Base-by-base conservation (phyloP, 140 eudicot genomes). In the Flaveria floridana region DNA sequence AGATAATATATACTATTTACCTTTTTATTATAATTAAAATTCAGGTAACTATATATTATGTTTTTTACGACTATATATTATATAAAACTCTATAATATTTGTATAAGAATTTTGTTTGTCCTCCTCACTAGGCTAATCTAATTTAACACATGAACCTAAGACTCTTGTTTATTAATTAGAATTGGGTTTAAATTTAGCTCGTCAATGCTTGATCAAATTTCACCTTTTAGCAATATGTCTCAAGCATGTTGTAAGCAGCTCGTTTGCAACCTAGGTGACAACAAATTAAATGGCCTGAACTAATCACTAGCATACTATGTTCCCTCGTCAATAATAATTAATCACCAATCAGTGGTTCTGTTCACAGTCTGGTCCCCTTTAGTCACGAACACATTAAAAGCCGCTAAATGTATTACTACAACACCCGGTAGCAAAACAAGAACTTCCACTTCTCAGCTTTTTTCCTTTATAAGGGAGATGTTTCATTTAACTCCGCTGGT, bases 291-390 rank as follows among this genome's bases (percentile, higher is more conserved):
- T 6, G 25, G 26, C 79, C 72, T 70, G 11, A 68, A 15, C 71
- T 74, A 80, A 47, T 50, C 52, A 18, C 59, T 69, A 20, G 6
- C 42, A 18, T 69, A n/a, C 13, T 73, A 56, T 57, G 63, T 56
- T 68, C 66, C 20, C 23, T 58, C 67, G 6, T 42, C 63, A n/a
- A 47, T 16, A 70, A 76, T 30, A 74, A 72, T 30, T 47, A 61
- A 71, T 62, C 46, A 62, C 51, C 70, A 74, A 30, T 48, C 12
- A 67, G 67, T 80, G 64, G 48, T 65, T 66, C 23, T 5, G 65
- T 21, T 74, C 41, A 57, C 84, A 75, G 80, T 80, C 76, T 30
- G 59, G 80, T 74, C 80, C 72, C 57, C 80, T 74, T 50, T 57
- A 23, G 68, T 41, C 76, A 69, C 84, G 44, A 28, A 28, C 34